Percentiles rank a stretch among this genome's conserved stretches.
phyloP scores from a whole-genome alignment of 768 basidiomycete genomes.

The Neoboletus brunneissimus region DNA sequence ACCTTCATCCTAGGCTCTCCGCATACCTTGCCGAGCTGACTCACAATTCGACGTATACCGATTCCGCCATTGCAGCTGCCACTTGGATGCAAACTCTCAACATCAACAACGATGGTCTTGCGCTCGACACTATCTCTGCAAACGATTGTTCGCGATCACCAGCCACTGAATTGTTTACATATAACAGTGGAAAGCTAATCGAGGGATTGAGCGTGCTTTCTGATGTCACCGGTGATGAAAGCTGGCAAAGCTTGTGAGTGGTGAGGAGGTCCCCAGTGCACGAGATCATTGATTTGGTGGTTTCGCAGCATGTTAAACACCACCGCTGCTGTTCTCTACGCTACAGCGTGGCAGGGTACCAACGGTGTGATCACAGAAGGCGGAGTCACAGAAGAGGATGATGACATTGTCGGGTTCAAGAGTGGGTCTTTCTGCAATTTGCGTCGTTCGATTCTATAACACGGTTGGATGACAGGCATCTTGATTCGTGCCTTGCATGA shows the following conservation, averaged over 20 bases:
- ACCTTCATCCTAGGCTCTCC: slow-evolving; percentile 37
- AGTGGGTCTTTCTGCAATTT: slow-evolving; percentile 26
- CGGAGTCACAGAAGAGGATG: slow-evolving; percentile 37
- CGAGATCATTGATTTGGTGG: background rate
- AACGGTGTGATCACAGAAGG: slow-evolving; percentile 56
- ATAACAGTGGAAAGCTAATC: slow-evolving; percentile 53
- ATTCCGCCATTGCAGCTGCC: slow-evolving; percentile 46
- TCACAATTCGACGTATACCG: slow-evolving; percentile 41
- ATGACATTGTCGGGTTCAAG: slow-evolving; percentile 54
- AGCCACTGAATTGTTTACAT: slow-evolving; percentile 48
- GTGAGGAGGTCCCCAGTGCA: background rate
- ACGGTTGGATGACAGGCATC: slow-evolving; percentile 28
- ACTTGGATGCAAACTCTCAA: slow-evolving; percentile 49
- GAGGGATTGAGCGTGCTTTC: slow-evolving; percentile 49
- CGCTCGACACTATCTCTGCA: slow-evolving; percentile 48
- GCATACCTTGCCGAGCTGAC: slow-evolving; percentile 49
- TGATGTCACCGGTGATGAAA: slow-evolving; percentile 39
- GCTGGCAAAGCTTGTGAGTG: slow-evolving; percentile 43
- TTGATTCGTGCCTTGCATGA: slow-evolving; percentile 49
- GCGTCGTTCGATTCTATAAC: background rate
- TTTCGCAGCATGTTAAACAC: slow-evolving; percentile 36
- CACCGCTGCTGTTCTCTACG: slow-evolving; percentile 42
- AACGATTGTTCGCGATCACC: slow-evolving; percentile 47
- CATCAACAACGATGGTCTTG: slow-evolving; percentile 39
- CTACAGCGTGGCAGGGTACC: slow-evolving; percentile 43